Evolutionary conservation across 2,329 filamentous ascomycete genomes (phyloP).

Genomic region (Cladophialophora psammophila): DNA sequence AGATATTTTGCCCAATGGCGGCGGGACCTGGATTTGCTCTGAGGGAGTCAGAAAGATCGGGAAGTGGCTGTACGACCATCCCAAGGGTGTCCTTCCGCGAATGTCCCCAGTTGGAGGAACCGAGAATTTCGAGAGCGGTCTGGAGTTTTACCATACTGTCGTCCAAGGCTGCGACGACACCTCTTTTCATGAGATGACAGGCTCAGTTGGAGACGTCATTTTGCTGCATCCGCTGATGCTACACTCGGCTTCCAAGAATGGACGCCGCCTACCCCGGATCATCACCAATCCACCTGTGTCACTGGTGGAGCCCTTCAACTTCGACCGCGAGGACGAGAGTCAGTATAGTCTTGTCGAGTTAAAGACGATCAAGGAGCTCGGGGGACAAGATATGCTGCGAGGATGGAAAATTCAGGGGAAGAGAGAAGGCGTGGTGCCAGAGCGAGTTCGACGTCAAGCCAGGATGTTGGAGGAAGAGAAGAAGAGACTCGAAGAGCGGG

Average conservation of each 20-base stretch:
- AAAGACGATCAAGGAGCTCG: constrained; percentile 60
- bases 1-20: constrained; percentile 66
- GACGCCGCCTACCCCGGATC: constrained; percentile 56
- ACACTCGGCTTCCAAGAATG: constrained; percentile 61
- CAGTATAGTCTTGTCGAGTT: constrained; percentile 60
- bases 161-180: constrained; percentile 50
- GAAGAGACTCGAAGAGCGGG: constrained; percentile 44
- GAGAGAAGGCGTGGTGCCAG: constrained; percentile 56
- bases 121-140: constrained; percentile 17
- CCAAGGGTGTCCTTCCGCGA: constrained; percentile 70
- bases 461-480: constrained; percentile 56
- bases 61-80: constrained; percentile 59
- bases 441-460: constrained; percentile 54
- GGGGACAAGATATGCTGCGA: constrained; percentile 53
- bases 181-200: constrained; percentile 61
- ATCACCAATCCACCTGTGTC: constrained; percentile 64
- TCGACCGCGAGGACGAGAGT: constrained; percentile 54
- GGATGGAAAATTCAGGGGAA: constrained; percentile 58
- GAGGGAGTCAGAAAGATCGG: constrained; percentile 49
- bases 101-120: constrained; percentile 55
- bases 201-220: constrained; percentile 61
- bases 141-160: constrained; percentile 51
- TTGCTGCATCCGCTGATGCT: constrained; percentile 64
- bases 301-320: constrained; percentile 60
- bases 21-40: constrained; percentile 71